Evolutionary conservation across 805 yeast genomes (phyloP).

Genomic region (Saccharomycopsis lassenensis): DNA sequence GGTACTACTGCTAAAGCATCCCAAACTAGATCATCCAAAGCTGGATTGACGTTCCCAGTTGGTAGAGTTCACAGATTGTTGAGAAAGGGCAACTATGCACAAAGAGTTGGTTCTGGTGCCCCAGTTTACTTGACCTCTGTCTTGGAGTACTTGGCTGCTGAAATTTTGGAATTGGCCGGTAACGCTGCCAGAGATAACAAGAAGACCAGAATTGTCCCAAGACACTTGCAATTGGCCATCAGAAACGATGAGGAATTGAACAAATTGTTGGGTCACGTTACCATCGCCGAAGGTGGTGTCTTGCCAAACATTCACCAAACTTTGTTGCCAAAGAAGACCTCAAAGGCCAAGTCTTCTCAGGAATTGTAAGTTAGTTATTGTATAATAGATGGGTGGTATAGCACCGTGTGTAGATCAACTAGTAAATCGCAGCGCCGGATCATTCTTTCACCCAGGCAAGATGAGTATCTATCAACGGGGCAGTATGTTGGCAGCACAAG

Average conservation of each 20-base stretch:
- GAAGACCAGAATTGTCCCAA: conserved; percentile 97
- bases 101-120: conserved; percentile 98
- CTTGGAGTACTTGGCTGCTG: conserved; percentile 94
- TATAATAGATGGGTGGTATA: too few relatives aligned
- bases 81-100: conserved; percentile 96
- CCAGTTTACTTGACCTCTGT: conserved; percentile 97
- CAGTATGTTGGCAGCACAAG: too few relatives aligned
- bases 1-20: conserved; percentile 92
- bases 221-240: conserved; percentile 97
- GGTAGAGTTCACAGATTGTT: conserved; percentile 97
- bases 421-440: too few relatives aligned
- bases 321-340: conserved; percentile 74
- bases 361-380: too few relatives aligned
- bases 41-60: conserved; percentile 98
- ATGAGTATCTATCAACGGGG: too few relatives aligned
- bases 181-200: conserved; percentile 99
- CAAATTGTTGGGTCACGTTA: conserved; percentile 85
- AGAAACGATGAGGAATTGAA: conserved; percentile 98
- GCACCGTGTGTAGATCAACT: too few relatives aligned
- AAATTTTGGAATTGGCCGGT: conserved; percentile 96
- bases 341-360: conserved; percentile 54
- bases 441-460: too few relatives aligned
- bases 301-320: conserved; percentile 93
- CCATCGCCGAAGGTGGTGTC: conserved; percentile 99
- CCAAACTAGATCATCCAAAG: conserved; percentile 96